A percentile compares a stretch with the other conserved stretches of the same genome.
phyloP scores from a whole-genome alignment of 345 rosid genomes.

The Angophora floribunda region DNA sequence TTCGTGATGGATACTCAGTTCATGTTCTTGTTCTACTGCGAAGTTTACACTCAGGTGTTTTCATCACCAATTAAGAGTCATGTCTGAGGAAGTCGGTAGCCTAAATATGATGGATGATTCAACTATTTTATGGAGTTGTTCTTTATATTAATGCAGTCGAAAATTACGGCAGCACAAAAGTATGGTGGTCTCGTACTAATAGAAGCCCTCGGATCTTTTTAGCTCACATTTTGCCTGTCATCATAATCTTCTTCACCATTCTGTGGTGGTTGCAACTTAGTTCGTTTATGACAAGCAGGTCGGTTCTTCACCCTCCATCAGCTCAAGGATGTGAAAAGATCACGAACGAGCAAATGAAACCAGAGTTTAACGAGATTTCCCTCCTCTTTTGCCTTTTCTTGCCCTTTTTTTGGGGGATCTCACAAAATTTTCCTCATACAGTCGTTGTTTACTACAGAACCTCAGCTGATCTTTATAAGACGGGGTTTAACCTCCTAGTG shows the following conservation, averaged over 20 bases:
- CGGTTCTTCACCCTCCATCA: constrained; percentile 90
- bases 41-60: neutral
- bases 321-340: constrained; percentile 63
- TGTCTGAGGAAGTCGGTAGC: neutral
- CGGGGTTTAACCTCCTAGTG: constrained; percentile 91
- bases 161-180: neutral
- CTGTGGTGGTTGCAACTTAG: neutral
- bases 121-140: neutral
- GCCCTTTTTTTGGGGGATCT: neutral
- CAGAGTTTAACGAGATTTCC: constrained; percentile 76
- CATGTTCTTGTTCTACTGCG: neutral
- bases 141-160: neutral
- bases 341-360: constrained; percentile 81
- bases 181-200: neutral
- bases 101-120: neutral
- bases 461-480: constrained; percentile 94
- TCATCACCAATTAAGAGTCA: neutral
- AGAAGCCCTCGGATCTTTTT: neutral
- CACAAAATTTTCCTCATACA: constrained; percentile 5
- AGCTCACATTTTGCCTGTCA: neutral
- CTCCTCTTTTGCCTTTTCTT: neutral
- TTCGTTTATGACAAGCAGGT: constrained; percentile 29
- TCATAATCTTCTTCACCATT: neutral
- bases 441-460: constrained; percentile 56
- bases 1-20: neutral